These are phyloP conservation scores for Aquilaria agallochum DNA, from an alignment of 441 rosid genomes.

Conservation along the genomic window DNA sequence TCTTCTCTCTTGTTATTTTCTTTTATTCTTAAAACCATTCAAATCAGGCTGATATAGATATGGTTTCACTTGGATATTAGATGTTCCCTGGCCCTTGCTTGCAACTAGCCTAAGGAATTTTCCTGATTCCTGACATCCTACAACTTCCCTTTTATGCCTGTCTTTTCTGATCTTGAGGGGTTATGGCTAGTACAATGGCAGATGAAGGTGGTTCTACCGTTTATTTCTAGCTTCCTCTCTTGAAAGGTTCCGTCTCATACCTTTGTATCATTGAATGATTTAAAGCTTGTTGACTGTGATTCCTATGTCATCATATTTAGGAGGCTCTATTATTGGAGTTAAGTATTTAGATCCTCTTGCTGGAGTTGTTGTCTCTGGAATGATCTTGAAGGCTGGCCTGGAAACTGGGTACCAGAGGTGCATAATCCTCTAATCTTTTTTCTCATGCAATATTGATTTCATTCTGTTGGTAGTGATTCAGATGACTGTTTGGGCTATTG, in stretches of 20 bases:
- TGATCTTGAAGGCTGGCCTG: conserved; percentile 82
- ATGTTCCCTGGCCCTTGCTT: no score
- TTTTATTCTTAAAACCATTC: neutral
- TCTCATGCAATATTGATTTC: neutral
- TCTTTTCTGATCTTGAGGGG: neutral
- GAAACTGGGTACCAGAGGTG: conserved; percentile 93
- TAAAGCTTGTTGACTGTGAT: conserved; percentile 12
- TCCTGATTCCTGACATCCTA: no score
- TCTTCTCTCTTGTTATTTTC: neutral
- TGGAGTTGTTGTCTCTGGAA: conserved; percentile 85
- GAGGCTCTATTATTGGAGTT: conserved; percentile 90
- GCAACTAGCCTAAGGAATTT: no score
- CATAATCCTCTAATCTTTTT: conserved; percentile 1
- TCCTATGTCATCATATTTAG: conserved; percentile 35
- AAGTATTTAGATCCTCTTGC: conserved; percentile 92
- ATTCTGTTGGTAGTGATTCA: neutral
- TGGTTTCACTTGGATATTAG: no score
- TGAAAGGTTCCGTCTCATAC: neutral
- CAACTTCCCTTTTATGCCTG: neutral
- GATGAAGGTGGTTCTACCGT: neutral
- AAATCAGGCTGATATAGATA: no score
- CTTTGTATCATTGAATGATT: conserved; percentile 8
- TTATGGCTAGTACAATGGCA: no score
- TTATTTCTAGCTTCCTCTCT: neutral
- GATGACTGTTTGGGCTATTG: neutral